Evolutionary conservation across 1,284 basidiomycete genomes (phyloP).

Genomic region (Ceratobasidium sp.): DNA sequence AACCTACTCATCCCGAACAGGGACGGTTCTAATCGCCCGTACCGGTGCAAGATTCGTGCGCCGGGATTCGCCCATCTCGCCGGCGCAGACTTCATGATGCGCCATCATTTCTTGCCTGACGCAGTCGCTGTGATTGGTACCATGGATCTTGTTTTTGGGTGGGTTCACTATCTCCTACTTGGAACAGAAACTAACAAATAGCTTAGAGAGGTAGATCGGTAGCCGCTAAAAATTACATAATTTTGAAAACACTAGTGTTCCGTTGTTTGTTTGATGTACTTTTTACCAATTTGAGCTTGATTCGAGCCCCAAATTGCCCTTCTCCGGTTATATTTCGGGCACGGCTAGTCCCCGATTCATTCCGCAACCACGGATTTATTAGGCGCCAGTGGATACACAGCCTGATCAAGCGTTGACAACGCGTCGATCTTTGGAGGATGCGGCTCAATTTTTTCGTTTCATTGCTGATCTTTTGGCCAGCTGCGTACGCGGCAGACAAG

Average conservation of each 20-base stretch:
- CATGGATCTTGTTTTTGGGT: conserved; percentile 90
- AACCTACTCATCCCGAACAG: conserved; percentile 57
- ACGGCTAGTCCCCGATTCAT: not conserved
- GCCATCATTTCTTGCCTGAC: conserved; percentile 92
- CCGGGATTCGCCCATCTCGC: conserved; percentile 94
- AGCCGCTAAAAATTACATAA: conserved; percentile 9
- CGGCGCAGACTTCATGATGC: conserved; percentile 95
- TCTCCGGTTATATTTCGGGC: not conserved
- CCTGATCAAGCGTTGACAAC: conserved; percentile 21
- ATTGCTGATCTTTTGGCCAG: not conserved
- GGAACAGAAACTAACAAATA: conserved; percentile 23
- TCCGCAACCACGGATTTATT: not conserved
- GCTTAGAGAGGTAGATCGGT: conserved; percentile 63
- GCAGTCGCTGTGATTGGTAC: conserved; percentile 95
- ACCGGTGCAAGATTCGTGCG: conserved; percentile 94
- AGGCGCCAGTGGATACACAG: conserved; percentile 26
- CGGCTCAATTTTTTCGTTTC: not conserved
- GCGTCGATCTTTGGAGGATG: conserved; percentile 35
- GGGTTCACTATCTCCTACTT: conserved; percentile 59
- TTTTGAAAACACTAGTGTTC: not conserved
- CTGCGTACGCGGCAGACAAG: conserved; percentile 22
- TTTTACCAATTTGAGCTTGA: not conserved
- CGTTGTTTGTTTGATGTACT: conserved; percentile 6
- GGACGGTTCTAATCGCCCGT: conserved; percentile 92
- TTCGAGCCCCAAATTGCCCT: not conserved